Evolutionary conservation across 352 stramenopile species (phyloP).

Genomic region (Detonula confervacea): DNA sequence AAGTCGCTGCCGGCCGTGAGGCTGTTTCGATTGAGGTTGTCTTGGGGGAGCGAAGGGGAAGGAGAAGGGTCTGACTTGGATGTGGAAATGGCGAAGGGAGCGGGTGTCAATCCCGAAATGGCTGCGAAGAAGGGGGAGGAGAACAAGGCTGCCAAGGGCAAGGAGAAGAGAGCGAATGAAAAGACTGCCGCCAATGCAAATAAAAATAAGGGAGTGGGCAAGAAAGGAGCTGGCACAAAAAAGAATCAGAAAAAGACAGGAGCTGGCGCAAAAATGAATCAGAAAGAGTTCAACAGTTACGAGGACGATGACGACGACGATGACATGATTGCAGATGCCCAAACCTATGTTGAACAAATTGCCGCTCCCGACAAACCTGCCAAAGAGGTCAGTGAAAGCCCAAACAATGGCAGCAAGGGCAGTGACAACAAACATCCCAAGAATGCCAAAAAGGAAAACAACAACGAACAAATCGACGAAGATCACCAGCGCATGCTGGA

Average conservation of each 20-base stretch:
- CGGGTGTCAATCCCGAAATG: background rate
- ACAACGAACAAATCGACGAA: background rate
- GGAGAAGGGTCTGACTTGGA: too few species aligned
- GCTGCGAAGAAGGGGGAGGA: background rate
- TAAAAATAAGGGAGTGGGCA: background rate
- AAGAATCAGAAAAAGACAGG: constrained; percentile 1
- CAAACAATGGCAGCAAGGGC: background rate
- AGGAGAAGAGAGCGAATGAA: background rate
- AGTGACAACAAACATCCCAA: background rate
- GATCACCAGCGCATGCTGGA: constrained; percentile 22
- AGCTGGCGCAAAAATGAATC: background rate
- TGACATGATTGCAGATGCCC: constrained; percentile 13
- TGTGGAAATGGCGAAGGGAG: background rate
- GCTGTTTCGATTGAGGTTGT: constrained; percentile 65
- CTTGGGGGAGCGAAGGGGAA: background rate
- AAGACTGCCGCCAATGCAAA: background rate
- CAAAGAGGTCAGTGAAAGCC: background rate
- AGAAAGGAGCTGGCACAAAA: background rate
- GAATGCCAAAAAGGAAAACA: constrained; percentile 17
- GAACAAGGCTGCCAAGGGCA: background rate
- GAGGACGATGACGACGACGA: constrained; percentile 29
- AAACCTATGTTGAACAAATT: constrained; percentile 24
- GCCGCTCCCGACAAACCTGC: background rate
- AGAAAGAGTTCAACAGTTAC: background rate
- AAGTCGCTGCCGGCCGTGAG: constrained; percentile 59